Conservation (phyloP, 140 eudicot genomes). For the Ambrosia hybrid region DNA sequence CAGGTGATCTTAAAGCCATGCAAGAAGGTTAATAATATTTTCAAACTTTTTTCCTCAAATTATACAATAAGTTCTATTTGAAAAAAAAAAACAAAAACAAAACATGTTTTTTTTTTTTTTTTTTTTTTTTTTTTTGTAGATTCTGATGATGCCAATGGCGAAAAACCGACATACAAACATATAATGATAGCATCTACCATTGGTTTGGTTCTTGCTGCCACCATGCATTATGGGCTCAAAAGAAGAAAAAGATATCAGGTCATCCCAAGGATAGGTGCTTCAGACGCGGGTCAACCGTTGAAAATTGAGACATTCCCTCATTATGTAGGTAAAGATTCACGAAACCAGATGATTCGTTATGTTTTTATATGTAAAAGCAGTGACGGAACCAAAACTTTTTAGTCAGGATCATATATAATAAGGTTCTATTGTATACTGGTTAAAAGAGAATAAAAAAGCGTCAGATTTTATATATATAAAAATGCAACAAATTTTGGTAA, state of each 20-base stretch:
- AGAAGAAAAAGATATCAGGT: conserved; percentile 43
- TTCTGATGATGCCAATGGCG: conserved; percentile 23
- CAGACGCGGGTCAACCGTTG: conserved; percentile 55
- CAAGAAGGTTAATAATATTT: conserved; percentile 39
- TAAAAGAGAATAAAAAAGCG: too few species aligned
- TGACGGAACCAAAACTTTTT: too few species aligned
- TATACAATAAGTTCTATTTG: neutral
- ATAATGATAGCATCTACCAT: conserved; percentile 77
- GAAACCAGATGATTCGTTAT: neutral
- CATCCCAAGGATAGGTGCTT: conserved; percentile 53
- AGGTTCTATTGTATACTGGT: too few species aligned
- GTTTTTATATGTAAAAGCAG: conserved; percentile 1
- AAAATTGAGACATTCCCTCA: conserved; percentile 76
- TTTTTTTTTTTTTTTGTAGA: conserved; percentile 31
- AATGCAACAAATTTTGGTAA: too few species aligned
- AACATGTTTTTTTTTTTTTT: too few species aligned
- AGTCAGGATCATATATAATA: too few species aligned
- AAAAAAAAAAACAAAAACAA: neutral
- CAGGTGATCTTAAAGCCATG: conserved; percentile 40
- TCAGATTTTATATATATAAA: too few species aligned
- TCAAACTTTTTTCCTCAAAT: neutral
- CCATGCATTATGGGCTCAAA: conserved; percentile 55
- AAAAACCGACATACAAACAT: conserved; percentile 48
- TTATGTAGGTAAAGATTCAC: conserved; percentile 68
- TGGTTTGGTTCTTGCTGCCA: conserved; percentile 71